These are phyloP conservation scores for Syzygium oleosum DNA, from an alignment of 345 rosid species.

Conservation along the genomic window DNA sequence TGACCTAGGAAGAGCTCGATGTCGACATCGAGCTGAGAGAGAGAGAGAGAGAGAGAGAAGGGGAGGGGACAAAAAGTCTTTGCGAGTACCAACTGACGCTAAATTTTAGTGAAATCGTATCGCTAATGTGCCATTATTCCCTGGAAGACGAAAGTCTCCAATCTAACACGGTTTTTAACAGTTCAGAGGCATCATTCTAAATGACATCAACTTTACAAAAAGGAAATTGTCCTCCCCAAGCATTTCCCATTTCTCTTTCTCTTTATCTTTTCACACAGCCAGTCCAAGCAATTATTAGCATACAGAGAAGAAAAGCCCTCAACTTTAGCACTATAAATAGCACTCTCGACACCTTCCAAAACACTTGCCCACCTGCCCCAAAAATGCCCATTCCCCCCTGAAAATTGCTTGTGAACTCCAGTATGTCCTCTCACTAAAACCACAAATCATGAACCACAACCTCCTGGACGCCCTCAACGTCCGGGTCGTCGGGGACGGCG, in stretches of 20 bases:
- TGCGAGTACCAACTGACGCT: not conserved
- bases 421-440: not conserved
- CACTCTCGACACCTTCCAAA: not conserved
- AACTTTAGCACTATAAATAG: not conserved
- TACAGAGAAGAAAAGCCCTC: not conserved
- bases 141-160: not conserved
- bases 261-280: not conserved
- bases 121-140: not conserved
- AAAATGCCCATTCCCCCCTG: not conserved
- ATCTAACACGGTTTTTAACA: not conserved
- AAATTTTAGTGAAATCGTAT: not conserved
- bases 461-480: conserved; percentile 70
- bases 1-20: not conserved
- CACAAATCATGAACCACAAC: conserved; percentile 27
- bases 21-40: not conserved
- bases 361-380: not conserved
- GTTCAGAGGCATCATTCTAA: not conserved
- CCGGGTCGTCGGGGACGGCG: conserved; percentile 58
- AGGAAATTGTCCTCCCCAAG: not conserved
- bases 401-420: not conserved
- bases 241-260: not conserved
- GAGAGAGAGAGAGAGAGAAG: not conserved
- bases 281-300: not conserved
- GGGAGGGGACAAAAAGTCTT: not conserved
- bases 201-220: not conserved